Conservation (phyloP, 495 filamentous ascomycete species). For the Tuber borchii region DNA sequence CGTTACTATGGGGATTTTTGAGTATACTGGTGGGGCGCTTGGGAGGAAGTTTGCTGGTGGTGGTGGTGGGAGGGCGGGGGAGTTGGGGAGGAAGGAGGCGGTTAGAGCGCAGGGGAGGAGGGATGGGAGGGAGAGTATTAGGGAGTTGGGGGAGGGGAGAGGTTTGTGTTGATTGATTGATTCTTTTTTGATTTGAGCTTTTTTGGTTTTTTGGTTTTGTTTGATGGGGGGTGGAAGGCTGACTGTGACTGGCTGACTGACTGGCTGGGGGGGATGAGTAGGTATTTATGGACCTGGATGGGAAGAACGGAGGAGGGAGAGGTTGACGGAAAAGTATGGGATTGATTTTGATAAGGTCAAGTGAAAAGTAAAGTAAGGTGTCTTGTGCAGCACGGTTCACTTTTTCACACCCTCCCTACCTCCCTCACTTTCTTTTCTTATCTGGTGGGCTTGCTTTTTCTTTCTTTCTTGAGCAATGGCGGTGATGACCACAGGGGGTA, state of each 20-base stretch:
- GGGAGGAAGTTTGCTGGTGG: neutral
- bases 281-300: conserved; percentile 81
- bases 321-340: conserved; percentile 85
- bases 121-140: conserved; percentile 74
- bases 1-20: conserved; percentile 59
- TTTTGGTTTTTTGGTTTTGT: neutral
- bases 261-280: conserved; percentile 39
- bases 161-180: conserved; percentile 20
- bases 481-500: neutral
- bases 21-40: conserved; percentile 67
- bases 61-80: conserved; percentile 59
- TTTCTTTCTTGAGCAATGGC: neutral
- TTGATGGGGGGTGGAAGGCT: too few relatives aligned
- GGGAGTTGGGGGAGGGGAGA: conserved; percentile 65
- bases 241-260: neutral
- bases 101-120: conserved; percentile 67
- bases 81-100: conserved; percentile 70
- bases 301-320: conserved; percentile 71
- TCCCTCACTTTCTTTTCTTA: neutral
- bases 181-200: conserved; percentile 7
- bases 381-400: neutral
- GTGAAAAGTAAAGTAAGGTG: conserved; percentile 42
- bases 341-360: conserved; percentile 63
- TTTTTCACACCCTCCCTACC: too few relatives aligned
- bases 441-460: neutral